Evolutionary conservation across 495 filamentous ascomycete species (phyloP).

Genomic region (Neurospora terricola): DNA sequence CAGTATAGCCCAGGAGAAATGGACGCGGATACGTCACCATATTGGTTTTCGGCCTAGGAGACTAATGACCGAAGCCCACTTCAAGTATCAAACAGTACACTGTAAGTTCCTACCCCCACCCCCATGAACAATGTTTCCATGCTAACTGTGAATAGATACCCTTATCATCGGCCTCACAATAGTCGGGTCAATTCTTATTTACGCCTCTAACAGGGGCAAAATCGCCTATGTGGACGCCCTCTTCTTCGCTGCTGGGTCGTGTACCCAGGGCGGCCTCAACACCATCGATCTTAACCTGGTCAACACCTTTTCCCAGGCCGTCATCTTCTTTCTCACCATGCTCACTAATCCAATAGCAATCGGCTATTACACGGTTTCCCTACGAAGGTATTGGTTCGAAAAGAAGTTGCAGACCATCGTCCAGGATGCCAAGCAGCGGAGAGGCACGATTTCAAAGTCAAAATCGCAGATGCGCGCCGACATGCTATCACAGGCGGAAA

Average conservation of each 20-base stretch:
- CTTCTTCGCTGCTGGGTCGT: slow-evolving; percentile 68
- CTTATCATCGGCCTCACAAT: slow-evolving; percentile 66
- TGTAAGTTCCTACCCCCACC: slow-evolving; percentile 40
- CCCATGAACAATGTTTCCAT: background rate
- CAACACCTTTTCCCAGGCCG: slow-evolving; percentile 65
- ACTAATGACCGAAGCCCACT: slow-evolving; percentile 22
- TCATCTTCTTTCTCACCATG: slow-evolving; percentile 61
- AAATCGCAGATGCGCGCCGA: slow-evolving; percentile 49
- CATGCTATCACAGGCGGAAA: slow-evolving; percentile 42
- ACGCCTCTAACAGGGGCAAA: slow-evolving; percentile 36
- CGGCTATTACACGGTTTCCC: slow-evolving; percentile 75
- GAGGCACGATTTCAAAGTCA: slow-evolving; percentile 37
- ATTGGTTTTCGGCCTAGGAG: background rate
- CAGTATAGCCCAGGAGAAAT: background rate
- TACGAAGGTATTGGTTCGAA: slow-evolving; percentile 96
- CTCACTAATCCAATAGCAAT: slow-evolving; percentile 86
- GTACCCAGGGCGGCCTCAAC: slow-evolving; percentile 90
- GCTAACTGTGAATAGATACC: slow-evolving; percentile 44
- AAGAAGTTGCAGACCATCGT: slow-evolving; percentile 70
- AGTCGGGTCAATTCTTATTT: slow-evolving; percentile 68
- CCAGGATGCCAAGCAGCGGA: slow-evolving; percentile 31
- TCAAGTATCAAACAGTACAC: slow-evolving; percentile 82
- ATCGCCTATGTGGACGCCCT: slow-evolving; percentile 82
- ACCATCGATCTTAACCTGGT: slow-evolving; percentile 69
- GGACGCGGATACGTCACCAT: background rate